Base-by-base conservation (phyloP, 192 early-diverging fungal species). In the Nowakowskiella sp. region DNA sequence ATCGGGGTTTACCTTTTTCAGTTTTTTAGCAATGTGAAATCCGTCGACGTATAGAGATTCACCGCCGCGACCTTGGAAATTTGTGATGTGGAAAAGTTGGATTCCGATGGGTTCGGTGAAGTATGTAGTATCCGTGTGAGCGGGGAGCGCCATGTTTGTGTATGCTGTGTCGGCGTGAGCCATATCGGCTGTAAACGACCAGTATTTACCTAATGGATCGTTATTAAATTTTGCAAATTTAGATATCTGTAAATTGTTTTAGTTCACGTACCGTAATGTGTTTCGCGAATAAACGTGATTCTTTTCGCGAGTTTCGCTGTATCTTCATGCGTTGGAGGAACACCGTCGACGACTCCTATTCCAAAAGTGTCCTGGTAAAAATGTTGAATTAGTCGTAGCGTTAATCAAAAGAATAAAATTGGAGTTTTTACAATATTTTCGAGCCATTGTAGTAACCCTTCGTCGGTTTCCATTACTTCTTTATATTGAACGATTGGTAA, bases 51-150 rank as follows among this genome's bases (percentile, higher is more conserved):
- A 78, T 6, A 89, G 54, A 8, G 84, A 86, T 27, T 84, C 68
- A 7, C 89, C 89, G 16, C 89, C 89, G 22, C 60, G 61, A 6
- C 86, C 85, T 0, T 72, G 49, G 50, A 82, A 81, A 56, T 84
- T 76, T 6, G 88, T 56, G 28, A 86, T 58, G 55, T 91, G 89
- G 58, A 89, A 88, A 64, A 89, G 75, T 62, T 91, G 89, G 10
- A 91, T 62, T 1, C 89, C 86, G 7, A 75, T 66, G 4, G 89
- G 89, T 50, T 91, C 89, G 0, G 89, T 88, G 53, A 91, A 91
- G 58, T 91, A 91, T 0, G 87, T 89, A 6, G 80, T 87, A 62
- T 91, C 89, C 0, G 87, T 91, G 51, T 91, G 89, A 16, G 83
- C 87, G 30, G 76, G 80, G 2, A 91, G 67, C 0, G 76, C 78